phyloP scores from a whole-genome alignment of 352 stramenopile genomes.

The Globisporangium paddicum region DNA sequence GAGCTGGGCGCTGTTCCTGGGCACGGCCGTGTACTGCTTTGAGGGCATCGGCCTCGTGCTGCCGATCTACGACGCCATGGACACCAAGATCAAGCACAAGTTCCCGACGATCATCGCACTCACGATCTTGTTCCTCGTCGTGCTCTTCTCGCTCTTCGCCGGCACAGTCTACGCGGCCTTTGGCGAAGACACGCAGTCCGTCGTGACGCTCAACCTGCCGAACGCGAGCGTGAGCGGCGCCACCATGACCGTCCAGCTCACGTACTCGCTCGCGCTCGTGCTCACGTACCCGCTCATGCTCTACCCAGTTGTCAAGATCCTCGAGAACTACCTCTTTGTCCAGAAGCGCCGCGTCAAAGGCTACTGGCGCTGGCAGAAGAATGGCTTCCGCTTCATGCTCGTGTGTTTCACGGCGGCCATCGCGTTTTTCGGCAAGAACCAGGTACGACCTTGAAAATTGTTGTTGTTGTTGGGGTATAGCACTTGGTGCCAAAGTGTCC shows the following conservation, averaged over 20 bases:
- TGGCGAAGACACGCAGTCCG: slow-evolving; percentile 42
- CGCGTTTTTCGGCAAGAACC: slow-evolving; percentile 57
- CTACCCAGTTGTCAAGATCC: slow-evolving; percentile 66
- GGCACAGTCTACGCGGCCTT: slow-evolving; percentile 54
- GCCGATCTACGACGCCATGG: slow-evolving; percentile 66
- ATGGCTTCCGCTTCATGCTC: slow-evolving; percentile 53
- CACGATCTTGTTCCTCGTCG: slow-evolving; percentile 48
- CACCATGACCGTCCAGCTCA: slow-evolving; percentile 61
- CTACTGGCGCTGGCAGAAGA: slow-evolving; percentile 68
- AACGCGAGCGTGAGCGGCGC: slow-evolving; percentile 42
- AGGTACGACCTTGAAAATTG: slow-evolving; percentile 15
- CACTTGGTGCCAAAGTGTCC: not conserved
- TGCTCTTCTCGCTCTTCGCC: slow-evolving; percentile 49
- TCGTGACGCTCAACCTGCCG: slow-evolving; percentile 57
- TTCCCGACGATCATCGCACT: slow-evolving; percentile 47
- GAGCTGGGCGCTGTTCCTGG: slow-evolving; percentile 57
- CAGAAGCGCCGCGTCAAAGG: slow-evolving; percentile 32
- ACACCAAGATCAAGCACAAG: slow-evolving; percentile 47
- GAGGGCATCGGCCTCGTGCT: slow-evolving; percentile 71
- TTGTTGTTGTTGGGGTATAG: not conserved
- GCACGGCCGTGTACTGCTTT: slow-evolving; percentile 65
- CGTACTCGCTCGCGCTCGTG: slow-evolving; percentile 61
- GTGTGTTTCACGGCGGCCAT: slow-evolving; percentile 60
- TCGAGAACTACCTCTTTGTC: slow-evolving; percentile 57
- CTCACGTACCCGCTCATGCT: slow-evolving; percentile 73